Base-by-base conservation (phyloP, 495 filamentous ascomycete species). In the Astrothelium subdiscretum region DNA sequence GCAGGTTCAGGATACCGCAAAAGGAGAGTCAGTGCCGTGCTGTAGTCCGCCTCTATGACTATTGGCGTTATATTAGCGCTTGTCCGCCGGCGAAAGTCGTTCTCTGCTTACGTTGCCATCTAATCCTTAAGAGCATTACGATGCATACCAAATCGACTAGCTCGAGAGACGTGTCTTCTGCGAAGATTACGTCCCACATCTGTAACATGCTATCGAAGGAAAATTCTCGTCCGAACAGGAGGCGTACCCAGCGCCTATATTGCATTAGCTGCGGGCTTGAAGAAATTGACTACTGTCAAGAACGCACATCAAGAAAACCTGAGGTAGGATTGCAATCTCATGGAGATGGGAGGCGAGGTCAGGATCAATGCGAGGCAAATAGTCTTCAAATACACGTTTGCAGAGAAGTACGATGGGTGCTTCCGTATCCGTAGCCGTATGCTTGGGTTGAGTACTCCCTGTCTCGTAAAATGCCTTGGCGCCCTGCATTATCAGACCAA, bases 161-260 rank as follows among this genome's bases (percentile, higher is more conserved):
- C 57, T 90, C 84, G 54, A 94, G 76, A n/a, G 80, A 78, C 43
- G 95, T 80, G 64, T 96, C 92, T 69, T 94, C 85, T 0, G 94
- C 90, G 70, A 99, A 95, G 2, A 99, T 76, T 2, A 84, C 76
- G 77, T 99, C 94, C 94, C 94, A 98, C 61, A 97, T 81, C 43
- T 80, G 71, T 4, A 99, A 79, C 57, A 91, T 77, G 67, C 95
- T 85, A 38, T 94, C 84, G 61, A 96, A 95, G 0, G 87, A 82
- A 63, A 97, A 97, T 75, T 97, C 94, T 59, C 94, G 82, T 44
- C 92, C 90, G 70, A 97, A 99, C 0, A 99, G 74, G 1, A 99
- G 84, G 26, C 94, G 83, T 61, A 97, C 88, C 94, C 94, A 99
- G 57, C 94, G 90, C 66, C 90, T 95, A 62, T 35, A 29, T 5